Percentiles rank a stretch among this genome's conserved stretches.
phyloP scores from a whole-genome alignment of 75 land plant species.

The Sequoiadendron giganteum region DNA sequence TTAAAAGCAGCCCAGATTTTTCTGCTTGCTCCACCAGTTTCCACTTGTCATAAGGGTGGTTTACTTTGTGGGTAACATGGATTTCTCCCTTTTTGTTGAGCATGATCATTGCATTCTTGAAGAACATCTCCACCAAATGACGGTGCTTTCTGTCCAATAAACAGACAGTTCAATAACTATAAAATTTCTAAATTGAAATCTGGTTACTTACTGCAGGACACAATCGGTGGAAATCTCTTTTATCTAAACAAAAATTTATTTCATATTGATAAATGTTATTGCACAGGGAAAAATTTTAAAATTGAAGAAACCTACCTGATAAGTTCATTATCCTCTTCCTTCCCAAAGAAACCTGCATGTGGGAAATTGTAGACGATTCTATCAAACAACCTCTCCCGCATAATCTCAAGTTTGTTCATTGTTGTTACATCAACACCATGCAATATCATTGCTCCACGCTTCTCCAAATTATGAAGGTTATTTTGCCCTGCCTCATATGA shows the following conservation, averaged over 20 bases:
- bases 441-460: conserved; percentile 20
- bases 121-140: conserved; percentile 30
- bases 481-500: too few species aligned
- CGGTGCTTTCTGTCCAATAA: conserved; percentile 28
- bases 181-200: not conserved
- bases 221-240: not conserved
- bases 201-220: not conserved
- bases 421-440: conserved; percentile 34
- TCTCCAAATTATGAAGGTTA: conserved; percentile 14
- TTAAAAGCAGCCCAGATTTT: conserved; percentile 26
- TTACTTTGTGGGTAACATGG: conserved; percentile 34
- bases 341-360: conserved; percentile 42
- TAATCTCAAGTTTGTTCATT: conserved; percentile 25
- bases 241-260: not conserved
- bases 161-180: not conserved
- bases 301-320: conserved; percentile 17
- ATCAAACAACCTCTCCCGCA: conserved; percentile 31
- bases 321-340: conserved; percentile 17
- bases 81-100: conserved; percentile 32
- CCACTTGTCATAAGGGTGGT: conserved; percentile 43
- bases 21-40: conserved; percentile 29
- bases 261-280: not conserved
- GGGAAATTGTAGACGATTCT: conserved; percentile 61
- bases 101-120: conserved; percentile 31
- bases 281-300: not conserved